Conservation (phyloP, 176 grass and related monocot genomes). For the Aegilops tauschii region DNA sequence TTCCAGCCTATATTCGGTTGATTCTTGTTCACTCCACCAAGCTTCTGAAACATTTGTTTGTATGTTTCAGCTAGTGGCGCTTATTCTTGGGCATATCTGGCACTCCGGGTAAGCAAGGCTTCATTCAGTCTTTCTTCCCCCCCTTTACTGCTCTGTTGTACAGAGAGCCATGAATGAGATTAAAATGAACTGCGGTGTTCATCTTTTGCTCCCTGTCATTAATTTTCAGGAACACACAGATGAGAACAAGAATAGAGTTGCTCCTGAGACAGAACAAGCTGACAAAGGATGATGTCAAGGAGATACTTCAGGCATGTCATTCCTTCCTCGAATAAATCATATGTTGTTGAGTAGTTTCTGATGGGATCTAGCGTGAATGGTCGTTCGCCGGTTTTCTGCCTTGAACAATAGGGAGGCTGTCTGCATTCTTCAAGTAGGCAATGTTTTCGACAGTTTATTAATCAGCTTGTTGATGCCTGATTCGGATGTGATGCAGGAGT, state of each 20-base stretch:
- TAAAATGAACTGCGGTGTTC: not conserved
- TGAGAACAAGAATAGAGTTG: slow-evolving; percentile 85
- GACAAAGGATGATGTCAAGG: slow-evolving; percentile 79
- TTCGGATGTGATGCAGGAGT: slow-evolving; percentile 53
- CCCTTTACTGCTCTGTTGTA: not conserved
- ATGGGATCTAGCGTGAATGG: not conserved
- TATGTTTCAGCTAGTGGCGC: slow-evolving; percentile 75
- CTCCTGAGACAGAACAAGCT: slow-evolving; percentile 94
- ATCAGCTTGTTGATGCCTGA: not conserved
- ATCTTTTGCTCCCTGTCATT: slow-evolving; percentile 2
- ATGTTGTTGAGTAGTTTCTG: not conserved
- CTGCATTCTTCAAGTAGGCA: not conserved
- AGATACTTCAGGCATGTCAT: slow-evolving; percentile 68
- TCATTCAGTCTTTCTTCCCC: not conserved
- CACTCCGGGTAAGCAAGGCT: slow-evolving; percentile 71
- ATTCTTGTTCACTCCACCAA: slow-evolving; percentile 15
- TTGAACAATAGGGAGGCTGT: not conserved
- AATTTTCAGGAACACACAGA: slow-evolving; percentile 67
- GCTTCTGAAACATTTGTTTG: slow-evolving; percentile 14
- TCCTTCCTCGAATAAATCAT: not conserved
- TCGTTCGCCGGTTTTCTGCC: not conserved
- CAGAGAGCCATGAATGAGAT: not conserved
- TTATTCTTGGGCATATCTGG: slow-evolving; percentile 95
- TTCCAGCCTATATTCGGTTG: slow-evolving; percentile 19
- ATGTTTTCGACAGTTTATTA: not conserved